Conservation (phyloP, 164 flowering plant species). For the Vitis riparia region DNA sequence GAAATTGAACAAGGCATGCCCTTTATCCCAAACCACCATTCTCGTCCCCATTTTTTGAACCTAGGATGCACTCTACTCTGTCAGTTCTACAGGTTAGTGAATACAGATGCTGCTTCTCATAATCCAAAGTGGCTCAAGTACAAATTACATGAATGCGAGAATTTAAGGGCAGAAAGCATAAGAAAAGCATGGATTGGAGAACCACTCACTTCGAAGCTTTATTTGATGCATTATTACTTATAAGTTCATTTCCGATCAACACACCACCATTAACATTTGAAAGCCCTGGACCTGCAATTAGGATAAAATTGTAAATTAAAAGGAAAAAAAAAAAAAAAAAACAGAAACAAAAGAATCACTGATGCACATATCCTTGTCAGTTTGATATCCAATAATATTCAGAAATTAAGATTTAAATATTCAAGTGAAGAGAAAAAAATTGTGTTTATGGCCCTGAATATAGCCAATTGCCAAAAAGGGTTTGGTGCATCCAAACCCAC, state of each 20-base stretch:
- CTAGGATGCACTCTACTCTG: too few species aligned
- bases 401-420: not conserved
- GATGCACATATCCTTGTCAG: too few species aligned
- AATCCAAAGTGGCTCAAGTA: too few species aligned
- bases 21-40: too few species aligned
- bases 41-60: too few species aligned
- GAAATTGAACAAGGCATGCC: too few species aligned
- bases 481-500: not conserved
- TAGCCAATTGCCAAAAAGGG: too few species aligned
- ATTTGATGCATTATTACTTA: slow-evolving; percentile 13
- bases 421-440: not conserved
- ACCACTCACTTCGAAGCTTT: slow-evolving; percentile 36
- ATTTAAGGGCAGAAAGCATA: slow-evolving; percentile 3
- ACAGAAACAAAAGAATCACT: too few species aligned
- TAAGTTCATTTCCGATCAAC: slow-evolving; percentile 13
- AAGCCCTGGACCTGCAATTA: slow-evolving; percentile 23
- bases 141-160: not conserved
- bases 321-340: not conserved
- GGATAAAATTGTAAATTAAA: not conserved
- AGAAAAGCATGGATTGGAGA: slow-evolving; percentile 9
- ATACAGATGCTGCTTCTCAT: too few species aligned
- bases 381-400: not conserved
- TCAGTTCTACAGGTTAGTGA: too few species aligned
- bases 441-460: not conserved
- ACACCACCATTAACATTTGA: slow-evolving; percentile 23